Base-by-base conservation (phyloP, 2,329 filamentous ascomycete genomes). In the Aspergillus alliaceus region DNA sequence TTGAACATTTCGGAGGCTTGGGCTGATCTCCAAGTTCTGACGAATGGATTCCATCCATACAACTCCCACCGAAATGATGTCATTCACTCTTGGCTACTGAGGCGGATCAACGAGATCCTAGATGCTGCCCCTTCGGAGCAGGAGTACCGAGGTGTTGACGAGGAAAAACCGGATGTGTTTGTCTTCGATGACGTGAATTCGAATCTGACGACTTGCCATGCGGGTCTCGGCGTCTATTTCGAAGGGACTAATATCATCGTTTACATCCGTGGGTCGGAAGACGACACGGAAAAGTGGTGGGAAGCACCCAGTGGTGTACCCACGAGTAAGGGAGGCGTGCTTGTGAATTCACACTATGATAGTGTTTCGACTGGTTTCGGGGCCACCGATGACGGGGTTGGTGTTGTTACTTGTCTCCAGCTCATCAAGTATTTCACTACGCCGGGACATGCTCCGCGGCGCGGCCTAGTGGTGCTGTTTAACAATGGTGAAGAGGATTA, bases 401-500 rank as follows among this genome's bases (percentile, higher is more conserved):
- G 92, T 27, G 91, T 96, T 22, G 86, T 96, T n/a, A 89, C 89
- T 0, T 80, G 93, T 40, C 81, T 98, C 48, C 92, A 97, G 72
- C 79, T 98, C 49, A 82, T 98, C 59, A 90, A 88, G 60, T 91
- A 96, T 75, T 97, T 96, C 71, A 92, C 91, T 1, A 83, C 83
- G 2, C 77, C 84, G 0, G 86, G 82, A 27, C 86, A 90, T 62
- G 86, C 86, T 68, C 93, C 93, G 2, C 88, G 86, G 67, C 86
- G 88, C 64, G 93, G 93, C 2, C 83, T 99, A 42, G 85, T 98
- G 14, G 82, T 91, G 9, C 82, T 98, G 27, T 83, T 98, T 70
- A 99, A 99, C 80, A 97, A 98, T 69, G 93, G 90, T 34, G 95
- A 99, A 70, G 95, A 99, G 72, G 93, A 98, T 68, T 95, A 87